A percentile compares a stretch with the other conserved stretches of the same genome.
phyloP scores from a whole-genome alignment of 352 stramenopile genomes.

The Globisporangium uncinulatum region DNA sequence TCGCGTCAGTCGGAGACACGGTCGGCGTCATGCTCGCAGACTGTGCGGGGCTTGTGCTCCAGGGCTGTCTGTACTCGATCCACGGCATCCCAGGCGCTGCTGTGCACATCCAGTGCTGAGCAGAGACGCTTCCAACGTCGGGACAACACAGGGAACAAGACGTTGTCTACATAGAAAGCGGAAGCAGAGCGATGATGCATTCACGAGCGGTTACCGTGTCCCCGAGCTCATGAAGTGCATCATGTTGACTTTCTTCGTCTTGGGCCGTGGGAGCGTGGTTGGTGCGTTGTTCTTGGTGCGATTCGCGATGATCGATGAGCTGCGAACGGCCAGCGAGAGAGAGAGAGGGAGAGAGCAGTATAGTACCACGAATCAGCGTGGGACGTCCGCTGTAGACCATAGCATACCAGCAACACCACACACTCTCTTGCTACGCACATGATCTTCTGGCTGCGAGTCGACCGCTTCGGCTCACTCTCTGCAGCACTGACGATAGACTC shows the following conservation, averaged over 20 bases:
- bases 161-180: too few relatives aligned
- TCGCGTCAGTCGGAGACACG: conserved; percentile 87
- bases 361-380: neutral
- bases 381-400: neutral
- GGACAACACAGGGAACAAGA: too few relatives aligned
- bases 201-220: conserved; percentile 4
- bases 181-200: neutral
- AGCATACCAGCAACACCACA: neutral
- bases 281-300: conserved; percentile 1
- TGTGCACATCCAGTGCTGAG: conserved; percentile 49
- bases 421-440: conserved; percentile 23
- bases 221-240: conserved; percentile 74
- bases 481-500: neutral
- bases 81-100: conserved; percentile 63
- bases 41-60: conserved; percentile 83
- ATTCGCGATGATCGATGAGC: conserved; percentile 25
- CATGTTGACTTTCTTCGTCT: conserved; percentile 72
- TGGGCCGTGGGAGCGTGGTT: conserved; percentile 12
- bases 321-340: conserved; percentile 4
- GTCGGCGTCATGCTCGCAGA: conserved; percentile 89
- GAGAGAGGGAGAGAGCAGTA: neutral
- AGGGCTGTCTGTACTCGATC: conserved; percentile 90
- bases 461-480: conserved; percentile 1
- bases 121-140: too few relatives aligned
- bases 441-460: conserved; percentile 30